phyloP scores from a whole-genome alignment of 2,329 filamentous ascomycete species.

The Thielaviopsis populi region DNA sequence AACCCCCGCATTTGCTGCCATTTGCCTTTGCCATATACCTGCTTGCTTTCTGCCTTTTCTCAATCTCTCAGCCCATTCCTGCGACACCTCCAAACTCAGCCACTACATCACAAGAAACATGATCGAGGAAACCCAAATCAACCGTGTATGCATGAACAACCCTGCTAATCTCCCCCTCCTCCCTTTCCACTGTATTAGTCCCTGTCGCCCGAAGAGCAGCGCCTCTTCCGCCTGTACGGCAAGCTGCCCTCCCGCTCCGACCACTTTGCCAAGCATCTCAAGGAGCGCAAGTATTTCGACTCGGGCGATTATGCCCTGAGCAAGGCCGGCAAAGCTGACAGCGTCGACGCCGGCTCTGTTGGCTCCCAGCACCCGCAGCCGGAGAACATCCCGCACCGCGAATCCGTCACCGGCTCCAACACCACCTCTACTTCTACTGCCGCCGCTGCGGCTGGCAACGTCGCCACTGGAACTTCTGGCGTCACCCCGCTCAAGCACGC shows the following conservation, averaged over 20 bases:
- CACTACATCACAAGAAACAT: not conserved
- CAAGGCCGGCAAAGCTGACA: slow-evolving; percentile 91
- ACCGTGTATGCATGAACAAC: not conserved
- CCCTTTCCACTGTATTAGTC: slow-evolving; percentile 39
- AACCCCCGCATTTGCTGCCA: not conserved
- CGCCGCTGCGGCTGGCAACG: slow-evolving; percentile 3
- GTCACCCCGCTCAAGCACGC: slow-evolving; percentile 25
- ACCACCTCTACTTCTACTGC: not conserved
- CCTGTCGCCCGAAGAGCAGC: slow-evolving; percentile 86
- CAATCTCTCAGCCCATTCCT: not conserved
- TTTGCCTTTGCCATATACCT: not conserved
- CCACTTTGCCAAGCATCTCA: slow-evolving; percentile 93
- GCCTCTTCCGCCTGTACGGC: slow-evolving; percentile 91
- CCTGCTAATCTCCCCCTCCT: slow-evolving; percentile 14
- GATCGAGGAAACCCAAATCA: not conserved
- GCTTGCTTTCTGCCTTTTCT: not conserved
- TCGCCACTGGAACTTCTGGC: slow-evolving; percentile 24
- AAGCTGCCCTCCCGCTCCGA: slow-evolving; percentile 95
- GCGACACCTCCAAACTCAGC: not conserved
- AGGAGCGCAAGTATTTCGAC: slow-evolving; percentile 98
- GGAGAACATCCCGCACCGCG: slow-evolving; percentile 76
- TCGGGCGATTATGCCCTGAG: slow-evolving; percentile 91
- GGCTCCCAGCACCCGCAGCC: slow-evolving; percentile 89
- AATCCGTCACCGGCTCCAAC: slow-evolving; percentile 34
- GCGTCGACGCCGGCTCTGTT: slow-evolving; percentile 83